Evolutionary conservation across 179 eudicot genomes (phyloP).

Genomic region (Dionaea muscipula): DNA sequence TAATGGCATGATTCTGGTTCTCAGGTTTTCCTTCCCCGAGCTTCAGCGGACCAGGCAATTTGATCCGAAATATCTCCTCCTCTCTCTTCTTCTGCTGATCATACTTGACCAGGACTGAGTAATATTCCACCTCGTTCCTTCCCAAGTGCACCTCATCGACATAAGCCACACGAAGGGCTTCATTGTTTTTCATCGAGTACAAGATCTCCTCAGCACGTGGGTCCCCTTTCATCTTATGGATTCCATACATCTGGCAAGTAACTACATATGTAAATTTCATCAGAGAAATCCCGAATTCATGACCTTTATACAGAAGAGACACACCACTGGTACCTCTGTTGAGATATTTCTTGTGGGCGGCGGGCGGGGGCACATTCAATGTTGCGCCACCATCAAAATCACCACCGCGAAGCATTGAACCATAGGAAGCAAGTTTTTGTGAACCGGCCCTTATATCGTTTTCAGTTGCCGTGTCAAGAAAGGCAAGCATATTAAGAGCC

Average conservation of each 20-base stretch:
- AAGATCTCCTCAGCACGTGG: constrained; percentile 75
- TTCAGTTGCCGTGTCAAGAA: constrained; percentile 85
- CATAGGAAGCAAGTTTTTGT: constrained; percentile 35
- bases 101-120: constrained; percentile 84
- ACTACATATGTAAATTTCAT: constrained; percentile 93
- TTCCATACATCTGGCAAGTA: constrained; percentile 79
- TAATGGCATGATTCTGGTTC: constrained; percentile 92
- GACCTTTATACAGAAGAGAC: constrained; percentile 50
- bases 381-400: constrained; percentile 26
- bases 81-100: constrained; percentile 61
- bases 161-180: constrained; percentile 96
- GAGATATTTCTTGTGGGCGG: constrained; percentile 22
- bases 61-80: constrained; percentile 74
- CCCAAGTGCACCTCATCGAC: constrained; percentile 64
- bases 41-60: constrained; percentile 79
- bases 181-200: constrained; percentile 74
- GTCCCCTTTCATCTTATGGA: constrained; percentile 57
- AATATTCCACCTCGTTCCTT: constrained; percentile 53
- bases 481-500: constrained; percentile 82
- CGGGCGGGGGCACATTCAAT: constrained; percentile 15
- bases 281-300: constrained; percentile 58
- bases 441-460: constrained; percentile 57
- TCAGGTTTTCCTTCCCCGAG: constrained; percentile 96
- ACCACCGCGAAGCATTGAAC: constrained; percentile 26
- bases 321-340: constrained; percentile 45